Conservation (phyloP, 2,329 filamentous ascomycete species). For the Rhynchosporium secalis region DNA sequence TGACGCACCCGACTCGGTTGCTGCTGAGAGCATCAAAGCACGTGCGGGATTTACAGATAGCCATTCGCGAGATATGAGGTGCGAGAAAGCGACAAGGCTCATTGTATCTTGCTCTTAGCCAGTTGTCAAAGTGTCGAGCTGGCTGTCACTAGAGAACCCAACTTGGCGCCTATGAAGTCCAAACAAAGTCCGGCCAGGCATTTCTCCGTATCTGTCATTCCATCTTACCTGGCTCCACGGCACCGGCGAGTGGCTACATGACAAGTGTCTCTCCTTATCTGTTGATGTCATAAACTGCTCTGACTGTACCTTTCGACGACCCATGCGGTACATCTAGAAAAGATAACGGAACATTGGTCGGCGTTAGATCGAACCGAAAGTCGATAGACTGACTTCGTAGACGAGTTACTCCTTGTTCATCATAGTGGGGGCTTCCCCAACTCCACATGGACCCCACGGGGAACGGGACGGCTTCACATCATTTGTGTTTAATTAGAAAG, state of each 20-base stretch:
- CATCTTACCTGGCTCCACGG: too few relatives aligned
- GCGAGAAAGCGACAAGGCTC: not conserved
- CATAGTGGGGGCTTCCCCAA: conserved; percentile 2
- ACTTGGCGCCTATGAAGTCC: not conserved
- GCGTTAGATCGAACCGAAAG: not conserved
- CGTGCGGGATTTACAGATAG: not conserved
- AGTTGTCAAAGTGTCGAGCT: not conserved
- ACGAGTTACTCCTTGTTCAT: not conserved
- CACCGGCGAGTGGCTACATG: not conserved
- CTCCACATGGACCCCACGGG: conserved; percentile 13
- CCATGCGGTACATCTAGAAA: too few relatives aligned
- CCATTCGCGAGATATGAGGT: conserved; percentile 1
- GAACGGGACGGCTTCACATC: not conserved
- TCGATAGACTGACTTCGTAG: not conserved
- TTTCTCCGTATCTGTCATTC: too few relatives aligned
- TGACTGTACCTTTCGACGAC: too few relatives aligned
- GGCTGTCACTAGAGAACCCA: not conserved
- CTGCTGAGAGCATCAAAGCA: not conserved
- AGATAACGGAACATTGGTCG: not conserved
- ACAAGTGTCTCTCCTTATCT: conserved; percentile 1
- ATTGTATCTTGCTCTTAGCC: not conserved
- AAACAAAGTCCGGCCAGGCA: not conserved
- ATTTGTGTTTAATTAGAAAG: not conserved
- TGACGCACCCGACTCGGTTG: not conserved
- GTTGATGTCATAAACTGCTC: not conserved